A percentile compares a stretch with the other conserved stretches of the same genome.
These are phyloP conservation scores for Musa acuminata DNA, from an alignment of 176 grass and related monocot species.

Conservation along the genomic window DNA sequence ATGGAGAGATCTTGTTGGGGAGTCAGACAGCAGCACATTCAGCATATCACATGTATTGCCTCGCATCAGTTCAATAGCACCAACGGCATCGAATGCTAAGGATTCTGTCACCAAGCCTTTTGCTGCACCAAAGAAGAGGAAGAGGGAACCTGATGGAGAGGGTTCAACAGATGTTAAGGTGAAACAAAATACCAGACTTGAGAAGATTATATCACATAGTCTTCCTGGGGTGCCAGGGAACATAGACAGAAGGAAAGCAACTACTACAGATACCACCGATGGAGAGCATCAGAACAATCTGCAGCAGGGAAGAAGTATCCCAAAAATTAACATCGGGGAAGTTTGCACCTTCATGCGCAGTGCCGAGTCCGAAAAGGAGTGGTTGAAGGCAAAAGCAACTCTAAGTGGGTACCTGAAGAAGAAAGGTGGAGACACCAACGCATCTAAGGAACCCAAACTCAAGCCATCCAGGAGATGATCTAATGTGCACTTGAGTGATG, in stretches of 20 bases:
- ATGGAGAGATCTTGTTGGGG: slow-evolving; percentile 77
- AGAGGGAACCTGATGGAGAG: slow-evolving; percentile 2
- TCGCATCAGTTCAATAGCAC: slow-evolving; percentile 21
- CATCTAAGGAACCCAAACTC: slow-evolving; percentile 31
- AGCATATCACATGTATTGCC: slow-evolving; percentile 47
- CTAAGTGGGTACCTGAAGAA: slow-evolving; percentile 61
- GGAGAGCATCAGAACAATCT: slow-evolving; percentile 14
- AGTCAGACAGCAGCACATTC: slow-evolving; percentile 38
- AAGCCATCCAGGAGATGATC: slow-evolving; percentile 16
- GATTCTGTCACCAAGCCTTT: neutral
- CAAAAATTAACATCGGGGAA: slow-evolving; percentile 67
- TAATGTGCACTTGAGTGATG: neutral
- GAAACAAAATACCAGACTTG: neutral
- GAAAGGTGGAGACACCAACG: slow-evolving; percentile 25
- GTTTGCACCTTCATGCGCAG: slow-evolving; percentile 94
- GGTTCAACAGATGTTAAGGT: slow-evolving; percentile 11
- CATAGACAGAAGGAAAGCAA: neutral
- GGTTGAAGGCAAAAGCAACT: slow-evolving; percentile 63
- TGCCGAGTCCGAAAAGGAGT: slow-evolving; percentile 58
- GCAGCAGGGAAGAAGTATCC: slow-evolving; percentile 29
- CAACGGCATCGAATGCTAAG: slow-evolving; percentile 17
- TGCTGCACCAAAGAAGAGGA: slow-evolving; percentile 18
- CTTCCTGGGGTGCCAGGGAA: neutral
- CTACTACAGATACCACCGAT: neutral
- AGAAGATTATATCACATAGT: neutral